Evolutionary conservation across 169 alveolate genomes (phyloP).

Genomic region (Besnoitia besnoiti): DNA sequence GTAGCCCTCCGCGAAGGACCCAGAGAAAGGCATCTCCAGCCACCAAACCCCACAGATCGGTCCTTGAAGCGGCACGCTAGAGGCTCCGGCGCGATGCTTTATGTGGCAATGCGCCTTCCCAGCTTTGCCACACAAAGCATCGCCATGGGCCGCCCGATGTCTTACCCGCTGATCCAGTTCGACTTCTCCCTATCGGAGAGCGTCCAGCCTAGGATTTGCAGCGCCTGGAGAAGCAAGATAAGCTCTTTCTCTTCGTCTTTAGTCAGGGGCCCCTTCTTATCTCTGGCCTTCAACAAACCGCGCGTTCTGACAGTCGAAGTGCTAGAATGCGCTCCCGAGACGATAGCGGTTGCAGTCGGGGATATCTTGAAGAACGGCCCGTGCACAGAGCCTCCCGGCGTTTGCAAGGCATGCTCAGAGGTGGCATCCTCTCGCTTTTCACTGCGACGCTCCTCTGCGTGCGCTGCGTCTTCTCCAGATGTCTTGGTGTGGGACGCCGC

Average conservation of each 20-base stretch:
- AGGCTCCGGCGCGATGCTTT: too few species aligned
- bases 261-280: not conserved
- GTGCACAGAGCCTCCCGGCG: not conserved
- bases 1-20: too few species aligned
- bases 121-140: too few species aligned
- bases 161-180: not conserved
- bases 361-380: not conserved
- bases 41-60: too few species aligned
- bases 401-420: not conserved
- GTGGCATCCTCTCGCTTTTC: not conserved
- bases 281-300: not conserved
- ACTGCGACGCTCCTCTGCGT: not conserved
- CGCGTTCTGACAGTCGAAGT: not conserved
- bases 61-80: too few species aligned
- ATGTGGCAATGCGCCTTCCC: too few species aligned
- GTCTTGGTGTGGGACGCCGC: too few species aligned
- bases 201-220: not conserved
- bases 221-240: not conserved
- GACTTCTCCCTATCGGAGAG: not conserved
- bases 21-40: too few species aligned
- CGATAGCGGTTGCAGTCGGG: not conserved
- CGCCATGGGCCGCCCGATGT: too few species aligned
- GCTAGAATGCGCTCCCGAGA: not conserved
- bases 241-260: not conserved
- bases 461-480: not conserved